Evolutionary conservation across 306 rosid species (phyloP).

Genomic region (Erythrophleum fordii): DNA sequence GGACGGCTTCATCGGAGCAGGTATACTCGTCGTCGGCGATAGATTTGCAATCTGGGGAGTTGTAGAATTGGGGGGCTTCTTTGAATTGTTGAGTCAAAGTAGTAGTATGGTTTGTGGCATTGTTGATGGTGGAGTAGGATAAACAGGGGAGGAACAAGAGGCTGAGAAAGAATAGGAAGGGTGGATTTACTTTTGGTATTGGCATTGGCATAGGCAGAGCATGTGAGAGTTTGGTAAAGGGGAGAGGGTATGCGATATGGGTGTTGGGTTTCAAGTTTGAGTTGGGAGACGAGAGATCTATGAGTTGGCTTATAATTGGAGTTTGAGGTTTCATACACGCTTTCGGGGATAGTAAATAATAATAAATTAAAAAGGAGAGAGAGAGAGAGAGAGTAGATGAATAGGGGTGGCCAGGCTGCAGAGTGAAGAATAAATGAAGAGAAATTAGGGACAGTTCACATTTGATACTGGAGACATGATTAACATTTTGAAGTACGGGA

Average conservation of each 20-base stretch:
- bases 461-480: slow-evolving; percentile 11
- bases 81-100: slow-evolving; percentile 53
- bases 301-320: slow-evolving; percentile 41
- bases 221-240: neutral
- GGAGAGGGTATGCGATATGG: slow-evolving; percentile 1
- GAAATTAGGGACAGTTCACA: slow-evolving; percentile 48
- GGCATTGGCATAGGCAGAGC: slow-evolving; percentile 40
- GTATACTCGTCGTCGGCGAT: slow-evolving; percentile 26
- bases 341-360: slow-evolving; percentile 26
- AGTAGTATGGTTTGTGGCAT: slow-evolving; percentile 12
- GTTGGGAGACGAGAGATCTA: slow-evolving; percentile 26
- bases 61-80: slow-evolving; percentile 98
- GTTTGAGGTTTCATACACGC: slow-evolving; percentile 44
- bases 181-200: slow-evolving; percentile 31
- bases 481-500: slow-evolving; percentile 33
- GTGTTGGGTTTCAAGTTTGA: slow-evolving; percentile 2
- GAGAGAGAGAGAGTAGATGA: neutral
- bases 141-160: slow-evolving; percentile 21
- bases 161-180: neutral
- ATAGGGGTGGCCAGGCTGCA: neutral
- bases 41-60: slow-evolving; percentile 71
- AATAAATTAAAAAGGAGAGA: neutral
- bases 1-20: slow-evolving; percentile 68
- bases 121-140: slow-evolving; percentile 1
- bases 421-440: neutral